Base-by-base conservation (phyloP, 2,329 filamentous ascomycete genomes). In the Nemania abortiva region DNA sequence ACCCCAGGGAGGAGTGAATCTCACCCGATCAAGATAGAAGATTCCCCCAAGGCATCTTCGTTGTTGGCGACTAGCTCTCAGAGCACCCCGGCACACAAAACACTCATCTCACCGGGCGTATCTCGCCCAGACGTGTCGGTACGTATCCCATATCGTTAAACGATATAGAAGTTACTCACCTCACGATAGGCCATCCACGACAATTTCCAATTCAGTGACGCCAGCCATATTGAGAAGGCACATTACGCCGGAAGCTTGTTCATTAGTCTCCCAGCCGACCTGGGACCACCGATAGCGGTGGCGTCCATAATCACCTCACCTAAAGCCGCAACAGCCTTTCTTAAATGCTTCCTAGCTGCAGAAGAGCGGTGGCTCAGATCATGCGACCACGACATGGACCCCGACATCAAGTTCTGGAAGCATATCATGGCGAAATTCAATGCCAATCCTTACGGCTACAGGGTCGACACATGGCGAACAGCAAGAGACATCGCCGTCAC, bases 21-120 rank as follows among this genome's bases (percentile, higher is more conserved):
- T 13, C 22, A 22, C 18, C 61, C 66, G 13, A 65, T 68, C 31
- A 68, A 61, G 62, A 61, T 68, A 47, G 66, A 68, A 34, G 66
- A 68, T 10, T 68, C 66, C 2, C 66, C 66, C 2, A 61, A 42
- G 11, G 5, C 31, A 45, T 45, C 29, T 20, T 27, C 7, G 7
- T 52, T 45, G 4, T 56, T 15, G 22, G n/a, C 29, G 31, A 37
- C 31, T 34, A 9, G 31, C 9, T 34, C 31, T 9, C 31, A 9
- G 9, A 34, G 31, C 9, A 34, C 9, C 31, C 31, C 31, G 4
- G 9, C 9, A 34, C 4, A 9, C 9, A 4, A 34, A 34, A 9
- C 4, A 34, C 31, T 34, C 9, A 9, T 9, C 9, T 4, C 31
- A 34, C 31, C 31, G 4, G 5, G 31, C 31, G 31, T 34, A 34